Base-by-base conservation (phyloP, 106 monocot species). In the Apostasia ramifera region DNA sequence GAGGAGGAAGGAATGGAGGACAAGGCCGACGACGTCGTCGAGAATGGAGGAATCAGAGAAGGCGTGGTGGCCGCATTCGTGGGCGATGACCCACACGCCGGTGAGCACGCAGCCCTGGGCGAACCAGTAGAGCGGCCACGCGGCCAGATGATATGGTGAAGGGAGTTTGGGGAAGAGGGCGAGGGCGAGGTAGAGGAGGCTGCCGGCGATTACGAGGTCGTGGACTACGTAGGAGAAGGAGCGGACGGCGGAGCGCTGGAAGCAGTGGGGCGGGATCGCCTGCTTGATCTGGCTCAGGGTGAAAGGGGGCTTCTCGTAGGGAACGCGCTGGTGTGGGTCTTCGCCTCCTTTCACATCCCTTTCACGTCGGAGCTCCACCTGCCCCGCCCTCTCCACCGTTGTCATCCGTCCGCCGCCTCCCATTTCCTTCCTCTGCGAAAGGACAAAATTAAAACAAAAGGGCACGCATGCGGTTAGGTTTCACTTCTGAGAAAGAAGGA, bases 51-150 rank as follows among this genome's bases (percentile, higher is more conserved):
- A 80, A 72, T 82, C 80, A 37, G 83, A 83, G 81, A 90, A 90
- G 48, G 90, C 90, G 59, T 91, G 86, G 84, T 91, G 91, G 44
- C 89, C 84, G 64, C 89, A 93, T 66, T 93, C 93, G 66, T 93
- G 93, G 15, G 86, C 93, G 63, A 89, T 76, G 76, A 91, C 86
- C 91, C 91, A 91, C 37, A 91, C 57, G 42, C 87, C 91, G 11
- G 91, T 86, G 15, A 74, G 38, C 39, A 91, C 76, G 74, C 84
- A 84, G 6, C 91, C 91, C 61, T 91, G 87, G 15, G 43, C 41
- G 9, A 58, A 54, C 90, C 90, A 90, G 75, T 86, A 90, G 44
- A 86, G 52, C 26, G 26, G 26, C 91, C 91, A 91, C 2, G 81
- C 81, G 13, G 57, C 62, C 62, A 67, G 46, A 26, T 44, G 62